Evolutionary conservation across 2,329 filamentous ascomycete species (phyloP), one percentile per base, ranked within the genome.

Genomic region (Trichoderma atrobrunneum): DNA sequence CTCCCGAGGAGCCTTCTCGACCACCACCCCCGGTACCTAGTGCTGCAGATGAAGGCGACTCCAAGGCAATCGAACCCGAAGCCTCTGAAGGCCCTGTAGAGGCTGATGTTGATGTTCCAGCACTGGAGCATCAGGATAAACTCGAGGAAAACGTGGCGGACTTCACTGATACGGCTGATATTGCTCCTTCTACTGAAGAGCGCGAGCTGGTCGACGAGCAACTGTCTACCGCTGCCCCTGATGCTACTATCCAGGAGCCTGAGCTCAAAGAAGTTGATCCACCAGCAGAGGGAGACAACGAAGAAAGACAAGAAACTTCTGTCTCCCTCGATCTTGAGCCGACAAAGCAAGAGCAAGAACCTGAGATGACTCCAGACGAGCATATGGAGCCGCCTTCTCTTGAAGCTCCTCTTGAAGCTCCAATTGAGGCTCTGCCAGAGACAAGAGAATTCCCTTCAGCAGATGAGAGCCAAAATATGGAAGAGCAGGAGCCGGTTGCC

Each of bases 201-300:
- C 18, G 18, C n/a, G 39, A 60, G n/a, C 14, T 8, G 3, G 14
- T 21, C 12, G 24, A 69, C n/a, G 56, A 61, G 28, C 65, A 69
- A 60, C 18, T 48, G 12, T 60, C 34, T 21, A 61, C 36, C 6
- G 26, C 36, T 2, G 14, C n/a, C 26, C 28, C 36, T 0, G 24
- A 39, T n/a, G 28, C 66, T 16, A 36, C 21, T 57, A 7, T 51
- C 34, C 72, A 73, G 30, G 71, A 72, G 16, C 18, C 18, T 54
- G 72, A 73, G 24, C 51, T 71, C 12, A 34, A 51, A 4, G 56
- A 60, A 8, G 36, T 32, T 18, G n/a, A n/a, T 12, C 5, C 36
- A 14, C 34, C 5, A 51, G 36, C 81, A 81, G 74, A 82, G 80
- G 72, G 79, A 80, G 2, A 81, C 78, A 72, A 81, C 77, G 73